phyloP scores from a whole-genome alignment of 2,329 filamentous ascomycete species.

The Acarospora socialis region DNA sequence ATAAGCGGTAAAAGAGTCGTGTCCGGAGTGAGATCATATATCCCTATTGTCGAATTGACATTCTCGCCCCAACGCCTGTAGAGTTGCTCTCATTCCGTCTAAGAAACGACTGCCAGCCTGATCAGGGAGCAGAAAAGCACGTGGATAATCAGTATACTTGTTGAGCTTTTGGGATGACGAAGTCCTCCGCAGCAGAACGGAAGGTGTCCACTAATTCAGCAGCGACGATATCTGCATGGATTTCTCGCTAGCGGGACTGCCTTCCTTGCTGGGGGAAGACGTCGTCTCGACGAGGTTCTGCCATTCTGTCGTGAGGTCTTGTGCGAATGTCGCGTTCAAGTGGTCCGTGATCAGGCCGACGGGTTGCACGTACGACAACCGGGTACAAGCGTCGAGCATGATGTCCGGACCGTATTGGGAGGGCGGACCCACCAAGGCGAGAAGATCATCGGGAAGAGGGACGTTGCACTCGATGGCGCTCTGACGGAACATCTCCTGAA shows the following conservation, averaged over 20 bases:
- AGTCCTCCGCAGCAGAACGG: too few species aligned
- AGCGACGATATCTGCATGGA: constrained; percentile 17
- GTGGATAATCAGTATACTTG: too few species aligned
- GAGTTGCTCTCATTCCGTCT: too few species aligned
- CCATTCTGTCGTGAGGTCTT: constrained; percentile 15
- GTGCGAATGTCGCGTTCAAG: constrained; percentile 17
- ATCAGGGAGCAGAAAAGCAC: too few species aligned
- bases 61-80: too few species aligned
- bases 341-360: constrained; percentile 17
- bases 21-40: too few species aligned
- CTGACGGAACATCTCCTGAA: constrained; percentile 19
- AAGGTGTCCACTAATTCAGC: constrained; percentile 15
- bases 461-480: constrained; percentile 14
- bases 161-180: too few species aligned
- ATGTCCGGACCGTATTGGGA: constrained; percentile 17
- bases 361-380: constrained; percentile 19
- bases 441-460: constrained; percentile 14
- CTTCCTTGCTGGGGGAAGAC: constrained; percentile 9
- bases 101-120: too few species aligned
- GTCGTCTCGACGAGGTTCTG: background rate
- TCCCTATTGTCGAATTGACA: too few species aligned
- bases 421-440: constrained; percentile 10
- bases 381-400: constrained; percentile 20
- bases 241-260: too few species aligned
- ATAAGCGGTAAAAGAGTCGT: too few species aligned